These are phyloP conservation scores for Gillenia trifoliata DNA, from an alignment of 306 rosid genomes.

Conservation along the genomic window DNA sequence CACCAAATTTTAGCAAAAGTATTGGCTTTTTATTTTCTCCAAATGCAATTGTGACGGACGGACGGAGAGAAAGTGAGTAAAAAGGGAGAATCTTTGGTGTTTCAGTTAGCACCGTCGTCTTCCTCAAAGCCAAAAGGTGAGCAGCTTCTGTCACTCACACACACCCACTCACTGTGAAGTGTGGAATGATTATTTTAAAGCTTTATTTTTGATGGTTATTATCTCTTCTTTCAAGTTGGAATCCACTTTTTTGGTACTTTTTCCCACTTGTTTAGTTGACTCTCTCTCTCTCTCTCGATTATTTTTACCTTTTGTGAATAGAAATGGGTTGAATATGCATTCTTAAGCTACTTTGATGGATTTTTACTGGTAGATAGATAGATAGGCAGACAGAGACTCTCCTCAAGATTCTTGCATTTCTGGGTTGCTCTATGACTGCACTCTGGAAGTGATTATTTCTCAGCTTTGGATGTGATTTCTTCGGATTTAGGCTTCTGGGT, in stretches of 20 bases:
- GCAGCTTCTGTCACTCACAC: slow-evolving; percentile 1
- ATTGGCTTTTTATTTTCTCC: slow-evolving; percentile 7
- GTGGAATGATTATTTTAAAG: slow-evolving; percentile 10
- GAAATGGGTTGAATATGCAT: slow-evolving; percentile 25
- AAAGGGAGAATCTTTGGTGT: slow-evolving; percentile 21
- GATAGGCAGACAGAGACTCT: background rate
- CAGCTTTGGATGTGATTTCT: background rate
- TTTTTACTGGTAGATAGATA: background rate
- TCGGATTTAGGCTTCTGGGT: slow-evolving; percentile 17
- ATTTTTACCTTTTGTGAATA: background rate
- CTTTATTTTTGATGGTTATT: slow-evolving; percentile 25
- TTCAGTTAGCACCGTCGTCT: slow-evolving; percentile 12
- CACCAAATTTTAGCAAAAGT: background rate
- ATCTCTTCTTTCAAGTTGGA: slow-evolving; percentile 16
- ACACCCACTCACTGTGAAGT: background rate
- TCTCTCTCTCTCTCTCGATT: slow-evolving; percentile 19
- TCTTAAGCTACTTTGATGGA: slow-evolving; percentile 17
- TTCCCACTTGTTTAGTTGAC: slow-evolving; percentile 17
- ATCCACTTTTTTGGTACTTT: slow-evolving; percentile 23
- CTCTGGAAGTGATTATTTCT: slow-evolving; percentile 19
- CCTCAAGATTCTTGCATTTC: slow-evolving; percentile 18
- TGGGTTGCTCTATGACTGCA: slow-evolving; percentile 20
- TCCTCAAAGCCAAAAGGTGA: slow-evolving; percentile 28
- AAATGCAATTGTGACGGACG: slow-evolving; percentile 21
- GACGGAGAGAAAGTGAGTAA: background rate